phyloP scores from a whole-genome alignment of 495 filamentous ascomycete genomes.

The Lasiosphaeria ovina region DNA sequence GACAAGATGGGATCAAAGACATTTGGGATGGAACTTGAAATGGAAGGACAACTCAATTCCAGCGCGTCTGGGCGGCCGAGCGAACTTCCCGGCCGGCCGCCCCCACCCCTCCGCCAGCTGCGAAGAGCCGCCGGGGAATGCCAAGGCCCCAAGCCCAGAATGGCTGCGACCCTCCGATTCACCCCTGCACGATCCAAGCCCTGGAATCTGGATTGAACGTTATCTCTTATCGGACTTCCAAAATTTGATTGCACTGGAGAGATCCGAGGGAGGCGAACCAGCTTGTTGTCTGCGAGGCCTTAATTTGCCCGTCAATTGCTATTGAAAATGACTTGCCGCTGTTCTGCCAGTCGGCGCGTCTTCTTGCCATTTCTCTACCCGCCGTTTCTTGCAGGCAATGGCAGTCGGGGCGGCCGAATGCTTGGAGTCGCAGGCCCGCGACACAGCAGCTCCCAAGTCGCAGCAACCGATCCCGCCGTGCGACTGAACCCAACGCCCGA shows the following conservation, averaged over 20 bases:
- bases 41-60: too few species aligned
- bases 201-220: too few species aligned
- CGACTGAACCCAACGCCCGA: conserved; percentile 75
- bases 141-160: conserved; percentile 4
- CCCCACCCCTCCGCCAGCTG: conserved; percentile 1
- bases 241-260: too few species aligned
- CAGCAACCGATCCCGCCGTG: conserved; percentile 29
- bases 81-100: background rate
- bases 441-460: conserved; percentile 33
- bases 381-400: conserved; percentile 43
- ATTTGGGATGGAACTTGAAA: too few species aligned
- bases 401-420: conserved; percentile 28
- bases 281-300: background rate
- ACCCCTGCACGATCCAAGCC: too few species aligned
- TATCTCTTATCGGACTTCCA: too few species aligned
- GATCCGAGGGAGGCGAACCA: too few species aligned
- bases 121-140: conserved; percentile 10
- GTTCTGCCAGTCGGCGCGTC: conserved; percentile 40
- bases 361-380: conserved; percentile 69
- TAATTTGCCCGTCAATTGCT: conserved; percentile 7
- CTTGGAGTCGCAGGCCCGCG: conserved; percentile 23
- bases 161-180: background rate
- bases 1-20: too few species aligned
- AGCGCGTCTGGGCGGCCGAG: too few species aligned
- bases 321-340: conserved; percentile 47